phyloP scores from a whole-genome alignment of 495 filamentous ascomycete species.

The Neurospora intermedia region DNA sequence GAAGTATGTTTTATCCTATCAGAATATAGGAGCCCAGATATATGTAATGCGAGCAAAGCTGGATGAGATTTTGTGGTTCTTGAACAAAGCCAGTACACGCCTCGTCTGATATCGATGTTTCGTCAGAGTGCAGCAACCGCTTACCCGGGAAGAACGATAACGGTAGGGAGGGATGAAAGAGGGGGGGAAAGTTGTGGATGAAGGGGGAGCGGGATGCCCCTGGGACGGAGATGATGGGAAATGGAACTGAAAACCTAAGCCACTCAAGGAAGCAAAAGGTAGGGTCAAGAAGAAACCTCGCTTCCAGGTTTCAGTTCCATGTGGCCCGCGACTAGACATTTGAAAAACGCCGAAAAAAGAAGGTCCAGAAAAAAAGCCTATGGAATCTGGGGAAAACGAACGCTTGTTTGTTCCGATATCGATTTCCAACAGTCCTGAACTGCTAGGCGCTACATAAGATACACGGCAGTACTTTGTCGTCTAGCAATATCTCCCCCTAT shows the following conservation, averaged over 20 bases:
- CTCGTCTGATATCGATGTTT: neutral
- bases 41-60: neutral
- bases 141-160: neutral
- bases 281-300: neutral
- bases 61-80: neutral
- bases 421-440: neutral
- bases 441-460: neutral
- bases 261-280: neutral
- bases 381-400: neutral
- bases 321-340: neutral
- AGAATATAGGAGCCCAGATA: neutral
- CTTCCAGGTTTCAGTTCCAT: neutral
- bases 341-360: neutral
- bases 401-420: neutral
- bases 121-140: neutral
- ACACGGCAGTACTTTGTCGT: neutral
- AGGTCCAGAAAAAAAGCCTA: neutral
- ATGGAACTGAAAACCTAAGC: neutral
- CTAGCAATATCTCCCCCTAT: neutral
- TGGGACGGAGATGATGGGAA: neutral
- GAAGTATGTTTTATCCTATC: too few relatives aligned
- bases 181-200: neutral
- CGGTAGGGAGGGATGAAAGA: neutral
- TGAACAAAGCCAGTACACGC: neutral
- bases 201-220: neutral